phyloP scores from a whole-genome alignment of 257 asterid genomes.

The Solanum appendiculatum region DNA sequence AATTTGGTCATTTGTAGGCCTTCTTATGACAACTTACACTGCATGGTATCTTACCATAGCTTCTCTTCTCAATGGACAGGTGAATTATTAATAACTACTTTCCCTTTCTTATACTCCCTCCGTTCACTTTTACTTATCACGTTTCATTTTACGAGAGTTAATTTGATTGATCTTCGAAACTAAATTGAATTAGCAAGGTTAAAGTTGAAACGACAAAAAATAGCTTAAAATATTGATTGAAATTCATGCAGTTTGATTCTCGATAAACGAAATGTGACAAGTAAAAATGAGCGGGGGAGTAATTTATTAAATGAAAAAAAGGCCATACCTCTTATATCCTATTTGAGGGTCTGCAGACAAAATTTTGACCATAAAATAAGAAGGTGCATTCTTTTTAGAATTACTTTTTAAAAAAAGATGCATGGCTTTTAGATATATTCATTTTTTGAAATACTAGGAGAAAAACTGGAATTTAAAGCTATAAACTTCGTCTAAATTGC shows the following conservation, averaged over 20 bases:
- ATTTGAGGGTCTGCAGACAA: background rate
- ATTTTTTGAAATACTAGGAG: background rate
- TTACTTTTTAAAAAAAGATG: background rate
- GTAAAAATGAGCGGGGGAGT: background rate
- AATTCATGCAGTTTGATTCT: background rate
- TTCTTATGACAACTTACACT: constrained; percentile 68
- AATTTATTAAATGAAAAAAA: background rate
- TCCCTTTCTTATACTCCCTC: background rate
- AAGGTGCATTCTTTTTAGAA: background rate
- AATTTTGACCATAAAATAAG: background rate
- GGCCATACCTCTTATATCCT: background rate
- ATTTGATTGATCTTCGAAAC: accelerated
- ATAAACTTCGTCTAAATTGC: background rate
- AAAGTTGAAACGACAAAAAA: background rate
- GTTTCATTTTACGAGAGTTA: background rate
- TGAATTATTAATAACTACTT: background rate
- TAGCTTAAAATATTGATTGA: background rate
- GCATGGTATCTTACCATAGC: constrained; percentile 84
- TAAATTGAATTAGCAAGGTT: background rate
- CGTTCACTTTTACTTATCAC: background rate
- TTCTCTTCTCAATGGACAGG: constrained; percentile 79
- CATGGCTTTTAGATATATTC: background rate
- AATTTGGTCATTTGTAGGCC: constrained; percentile 75
- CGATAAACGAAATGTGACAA: background rate
- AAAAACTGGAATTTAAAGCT: background rate